Base-by-base conservation (phyloP, 768 basidiomycete genomes). In the Tricholoma furcatifolium region DNA sequence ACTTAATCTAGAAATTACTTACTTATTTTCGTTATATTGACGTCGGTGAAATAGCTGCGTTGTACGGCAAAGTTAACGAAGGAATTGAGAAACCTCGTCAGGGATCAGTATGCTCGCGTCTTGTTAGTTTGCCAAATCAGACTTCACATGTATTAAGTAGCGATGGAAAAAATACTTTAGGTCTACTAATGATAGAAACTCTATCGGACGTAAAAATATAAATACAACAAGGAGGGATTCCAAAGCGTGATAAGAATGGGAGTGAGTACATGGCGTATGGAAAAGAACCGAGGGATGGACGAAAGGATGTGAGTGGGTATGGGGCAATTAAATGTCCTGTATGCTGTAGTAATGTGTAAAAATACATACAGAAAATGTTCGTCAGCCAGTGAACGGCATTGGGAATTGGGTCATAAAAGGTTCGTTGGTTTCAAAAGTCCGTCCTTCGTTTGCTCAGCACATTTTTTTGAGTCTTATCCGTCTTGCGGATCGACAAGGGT, bases 391-490 rank as follows among this genome's bases (percentile, higher is more conserved):
- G 53, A 47, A 32, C 41, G 38, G 17, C 39, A 35, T 40, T 10
- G 27, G 10, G 34, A 35, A 43, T 41, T 39, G 18, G 42, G 24
- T 47, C 41, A 38, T 50, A 15, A 50, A 24, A 23, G 10, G 38
- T 54, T 24, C 23, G 38, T 52, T 58, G 56, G 72, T 15, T 55
- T 62, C 60, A 74, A 23, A 67, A 61, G 53, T 74, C 70, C 6
- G 66, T 64, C 55, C 71, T 68, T 50, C 72, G 69, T 61, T 79
- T 80, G 63, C 74, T 80, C 54, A 78, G 63, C 7, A 77, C 62
- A 51, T 68, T 70, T 58, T 71, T 74, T 15, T 66, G 60, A 21
- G 53, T 56, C 57, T 67, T 73, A 34, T 73, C 53, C 50, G 62
- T 51, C 31, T 66, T 61, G 51, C 60, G 58, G 35, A 48, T 40